These are phyloP conservation scores for Tricholoma saponaceum DNA, from an alignment of 768 basidiomycete genomes.

Conservation along the genomic window DNA sequence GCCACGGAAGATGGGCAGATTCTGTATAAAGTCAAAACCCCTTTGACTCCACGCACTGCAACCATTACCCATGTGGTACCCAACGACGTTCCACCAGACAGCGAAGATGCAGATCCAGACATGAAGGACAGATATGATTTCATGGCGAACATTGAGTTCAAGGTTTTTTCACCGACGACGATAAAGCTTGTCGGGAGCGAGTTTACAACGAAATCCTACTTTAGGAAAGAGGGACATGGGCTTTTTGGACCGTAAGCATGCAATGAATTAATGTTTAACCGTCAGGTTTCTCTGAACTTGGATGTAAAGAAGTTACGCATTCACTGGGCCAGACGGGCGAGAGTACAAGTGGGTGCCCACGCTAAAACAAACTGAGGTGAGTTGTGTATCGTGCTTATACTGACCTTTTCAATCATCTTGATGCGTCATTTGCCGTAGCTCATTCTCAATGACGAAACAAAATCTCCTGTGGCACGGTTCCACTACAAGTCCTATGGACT, in stretches of 20 bases:
- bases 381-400: background rate
- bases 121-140: constrained; percentile 24
- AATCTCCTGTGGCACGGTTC: constrained; percentile 17
- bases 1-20: constrained; percentile 16
- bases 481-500: constrained; percentile 12
- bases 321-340: constrained; percentile 20
- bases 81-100: background rate
- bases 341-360: constrained; percentile 20
- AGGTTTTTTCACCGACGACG: constrained; percentile 16
- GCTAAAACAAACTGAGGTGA: constrained; percentile 6
- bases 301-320: constrained; percentile 12
- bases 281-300: background rate
- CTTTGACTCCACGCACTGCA: constrained; percentile 12
- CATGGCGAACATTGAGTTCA: constrained; percentile 33
- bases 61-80: constrained; percentile 1
- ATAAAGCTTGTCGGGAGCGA: constrained; percentile 24
- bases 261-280: background rate
- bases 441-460: constrained; percentile 13
- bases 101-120: constrained; percentile 5
- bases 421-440: constrained; percentile 13
- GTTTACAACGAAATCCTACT: constrained; percentile 20
- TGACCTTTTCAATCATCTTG: no score
- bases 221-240: constrained; percentile 17
- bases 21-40: constrained; percentile 17
- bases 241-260: constrained; percentile 18